phyloP scores from a whole-genome alignment of 441 rosid genomes.

The Populus tomentosa region DNA sequence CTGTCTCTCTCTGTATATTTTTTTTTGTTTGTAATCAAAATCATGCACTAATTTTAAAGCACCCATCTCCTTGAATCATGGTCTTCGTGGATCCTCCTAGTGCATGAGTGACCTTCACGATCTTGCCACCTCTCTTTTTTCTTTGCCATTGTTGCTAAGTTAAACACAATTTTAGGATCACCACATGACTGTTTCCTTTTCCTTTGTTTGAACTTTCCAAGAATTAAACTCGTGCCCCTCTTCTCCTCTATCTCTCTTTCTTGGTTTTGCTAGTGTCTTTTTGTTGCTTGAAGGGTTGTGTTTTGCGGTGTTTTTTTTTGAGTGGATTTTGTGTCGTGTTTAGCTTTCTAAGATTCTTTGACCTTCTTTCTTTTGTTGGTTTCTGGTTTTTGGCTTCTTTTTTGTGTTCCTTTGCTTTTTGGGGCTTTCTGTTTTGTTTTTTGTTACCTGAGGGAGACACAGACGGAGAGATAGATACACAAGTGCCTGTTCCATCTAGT shows the following conservation, averaged over 20 bases:
- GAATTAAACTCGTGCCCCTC: background rate
- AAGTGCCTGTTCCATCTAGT: background rate
- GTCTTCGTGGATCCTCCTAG: slow-evolving; percentile 32
- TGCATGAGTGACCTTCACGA: slow-evolving; percentile 39
- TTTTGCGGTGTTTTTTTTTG: slow-evolving; percentile 26
- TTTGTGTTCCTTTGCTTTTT: slow-evolving; percentile 10
- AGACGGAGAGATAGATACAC: background rate
- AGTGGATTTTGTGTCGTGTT: slow-evolving; percentile 22
- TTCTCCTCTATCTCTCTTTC: slow-evolving; percentile 10
- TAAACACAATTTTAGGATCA: slow-evolving; percentile 33
- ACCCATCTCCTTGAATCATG: slow-evolving; percentile 28
- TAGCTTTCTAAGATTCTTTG: slow-evolving; percentile 19
- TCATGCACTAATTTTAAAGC: background rate
- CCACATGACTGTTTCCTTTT: slow-evolving; percentile 43
- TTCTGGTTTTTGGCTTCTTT: slow-evolving; percentile 10
- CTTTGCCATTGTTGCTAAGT: background rate
- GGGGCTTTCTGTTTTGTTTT: background rate
- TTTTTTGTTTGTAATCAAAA: background rate
- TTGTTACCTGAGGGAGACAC: background rate
- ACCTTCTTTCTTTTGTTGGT: slow-evolving; percentile 3
- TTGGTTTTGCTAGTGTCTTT: slow-evolving; percentile 15
- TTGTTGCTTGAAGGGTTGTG: slow-evolving; percentile 24
- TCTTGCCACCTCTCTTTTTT: slow-evolving; percentile 24
- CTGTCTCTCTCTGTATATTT: background rate
- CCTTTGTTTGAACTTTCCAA: slow-evolving; percentile 21